A percentile compares a stretch with the other conserved stretches of the same genome.
phyloP scores from a whole-genome alignment of 495 filamentous ascomycete genomes.

The Letharia columbiana region DNA sequence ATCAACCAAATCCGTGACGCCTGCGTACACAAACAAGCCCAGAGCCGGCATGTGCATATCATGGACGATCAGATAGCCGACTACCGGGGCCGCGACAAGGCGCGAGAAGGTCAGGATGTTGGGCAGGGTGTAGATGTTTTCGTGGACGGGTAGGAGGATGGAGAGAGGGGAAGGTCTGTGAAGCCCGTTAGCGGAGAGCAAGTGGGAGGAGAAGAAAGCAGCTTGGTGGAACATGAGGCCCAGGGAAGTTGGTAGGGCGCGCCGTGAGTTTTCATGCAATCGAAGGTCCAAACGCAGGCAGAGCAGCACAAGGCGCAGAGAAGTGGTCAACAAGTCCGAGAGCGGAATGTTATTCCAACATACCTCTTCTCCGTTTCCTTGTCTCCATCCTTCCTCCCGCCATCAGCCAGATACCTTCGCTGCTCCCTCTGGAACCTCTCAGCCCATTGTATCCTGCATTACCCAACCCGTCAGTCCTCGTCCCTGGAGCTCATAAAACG shows the following conservation, averaged over 20 bases:
- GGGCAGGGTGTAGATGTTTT: slow-evolving; percentile 94
- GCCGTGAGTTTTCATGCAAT: not conserved
- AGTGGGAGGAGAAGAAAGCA: not conserved
- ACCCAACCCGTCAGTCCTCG: not conserved
- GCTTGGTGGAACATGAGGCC: not conserved
- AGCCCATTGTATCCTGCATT: not conserved
- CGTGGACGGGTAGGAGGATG: slow-evolving; percentile 50
- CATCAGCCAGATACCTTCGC: slow-evolving; percentile 1
- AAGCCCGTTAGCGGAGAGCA: not conserved
- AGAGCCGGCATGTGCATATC: slow-evolving; percentile 69
- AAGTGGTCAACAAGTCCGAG: not conserved
- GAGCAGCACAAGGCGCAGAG: not conserved
- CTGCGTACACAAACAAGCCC: slow-evolving; percentile 84
- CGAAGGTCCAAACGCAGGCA: not conserved
- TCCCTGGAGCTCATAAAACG: not conserved
- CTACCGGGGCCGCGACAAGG: slow-evolving; percentile 70
- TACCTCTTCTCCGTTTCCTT: not conserved
- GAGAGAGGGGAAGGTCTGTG: slow-evolving; percentile 32
- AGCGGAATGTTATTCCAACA: not conserved
- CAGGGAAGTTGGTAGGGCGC: not conserved
- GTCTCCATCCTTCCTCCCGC: not conserved
- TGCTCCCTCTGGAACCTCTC: not conserved
- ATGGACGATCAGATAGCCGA: slow-evolving; percentile 84
- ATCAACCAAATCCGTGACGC: slow-evolving; percentile 83
- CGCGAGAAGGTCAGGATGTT: slow-evolving; percentile 87